Conservation (phyloP, 805 yeast genomes). For the Kuraishia piskuri region DNA sequence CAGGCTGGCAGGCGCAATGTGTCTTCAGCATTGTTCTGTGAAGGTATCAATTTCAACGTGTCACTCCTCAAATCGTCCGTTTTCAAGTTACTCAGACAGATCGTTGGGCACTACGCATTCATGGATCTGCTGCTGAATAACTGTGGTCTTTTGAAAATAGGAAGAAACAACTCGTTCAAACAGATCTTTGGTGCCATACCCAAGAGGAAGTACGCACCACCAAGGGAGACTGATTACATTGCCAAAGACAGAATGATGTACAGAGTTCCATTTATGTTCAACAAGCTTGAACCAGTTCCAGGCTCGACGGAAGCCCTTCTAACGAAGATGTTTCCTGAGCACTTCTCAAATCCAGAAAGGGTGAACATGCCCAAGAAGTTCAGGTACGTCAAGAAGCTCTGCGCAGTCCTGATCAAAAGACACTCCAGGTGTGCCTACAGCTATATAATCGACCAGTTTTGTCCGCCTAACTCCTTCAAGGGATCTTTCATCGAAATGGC, state of each 20-base stretch:
- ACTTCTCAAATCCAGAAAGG: slow-evolving; percentile 5
- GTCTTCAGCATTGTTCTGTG: slow-evolving; percentile 20
- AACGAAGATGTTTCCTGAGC: slow-evolving; percentile 6
- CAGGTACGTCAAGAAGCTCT: slow-evolving; percentile 12
- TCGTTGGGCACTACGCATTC: slow-evolving; percentile 32
- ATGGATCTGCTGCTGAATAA: slow-evolving; percentile 27
- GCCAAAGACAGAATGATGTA: slow-evolving; percentile 18
- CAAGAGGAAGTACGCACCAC: slow-evolving; percentile 4
- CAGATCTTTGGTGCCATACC: background rate
- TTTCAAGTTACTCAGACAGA: slow-evolving; percentile 34
- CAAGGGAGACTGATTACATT: slow-evolving; percentile 3
- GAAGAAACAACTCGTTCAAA: background rate
- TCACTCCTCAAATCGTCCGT: slow-evolving; percentile 29
- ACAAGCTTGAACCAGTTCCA: slow-evolving; percentile 16
- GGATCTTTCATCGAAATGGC: slow-evolving; percentile 23
- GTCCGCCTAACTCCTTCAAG: slow-evolving; percentile 11
- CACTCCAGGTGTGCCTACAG: slow-evolving; percentile 28
- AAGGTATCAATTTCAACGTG: slow-evolving; percentile 27
- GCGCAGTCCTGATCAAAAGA: slow-evolving; percentile 18
- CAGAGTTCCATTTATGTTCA: slow-evolving; percentile 10
- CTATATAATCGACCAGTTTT: slow-evolving; percentile 26
- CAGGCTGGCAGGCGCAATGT: slow-evolving; percentile 21
- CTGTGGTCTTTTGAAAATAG: slow-evolving; percentile 16
- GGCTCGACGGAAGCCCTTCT: slow-evolving; percentile 6
- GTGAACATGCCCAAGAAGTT: slow-evolving; percentile 14